phyloP scores from a whole-genome alignment of 2,329 filamentous ascomycete genomes.

The Claviceps sp. region DNA sequence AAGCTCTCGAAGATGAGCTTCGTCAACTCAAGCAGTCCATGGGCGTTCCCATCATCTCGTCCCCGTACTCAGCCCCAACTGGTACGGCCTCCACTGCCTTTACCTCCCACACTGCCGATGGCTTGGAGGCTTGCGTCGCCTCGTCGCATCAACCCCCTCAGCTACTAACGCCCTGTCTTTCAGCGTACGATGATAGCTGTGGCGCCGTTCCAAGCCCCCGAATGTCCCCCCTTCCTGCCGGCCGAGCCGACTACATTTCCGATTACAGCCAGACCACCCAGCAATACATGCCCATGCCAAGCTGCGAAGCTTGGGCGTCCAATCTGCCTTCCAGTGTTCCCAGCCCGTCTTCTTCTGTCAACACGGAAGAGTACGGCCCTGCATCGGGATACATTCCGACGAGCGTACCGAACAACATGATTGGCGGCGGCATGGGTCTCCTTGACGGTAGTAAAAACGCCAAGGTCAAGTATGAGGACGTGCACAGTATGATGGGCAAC shows the following conservation, averaged over 20 bases:
- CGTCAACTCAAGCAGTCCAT: conserved; percentile 30
- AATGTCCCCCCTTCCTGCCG: conserved; percentile 29
- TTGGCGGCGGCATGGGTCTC: conserved; percentile 12
- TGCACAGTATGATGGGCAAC: conserved; percentile 12
- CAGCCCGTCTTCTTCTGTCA: conserved; percentile 36
- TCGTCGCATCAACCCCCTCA: not conserved
- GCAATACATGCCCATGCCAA: conserved; percentile 23
- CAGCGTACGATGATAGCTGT: conserved; percentile 27
- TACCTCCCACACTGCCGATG: conserved; percentile 4
- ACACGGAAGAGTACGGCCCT: conserved; percentile 32
- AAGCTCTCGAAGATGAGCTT: conserved; percentile 40
- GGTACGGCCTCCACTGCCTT: conserved; percentile 19
- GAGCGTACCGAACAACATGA: conserved; percentile 31
- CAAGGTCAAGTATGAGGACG: conserved; percentile 28
- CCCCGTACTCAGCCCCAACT: conserved; percentile 25
- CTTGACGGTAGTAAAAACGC: conserved; percentile 20
- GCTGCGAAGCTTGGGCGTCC: conserved; percentile 33
- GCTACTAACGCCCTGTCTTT: conserved; percentile 11
- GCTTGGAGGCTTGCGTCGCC: conserved; percentile 3
- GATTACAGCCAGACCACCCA: conserved; percentile 23
- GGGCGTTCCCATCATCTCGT: conserved; percentile 27
- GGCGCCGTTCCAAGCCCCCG: conserved; percentile 30
- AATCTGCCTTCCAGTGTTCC: conserved; percentile 34
- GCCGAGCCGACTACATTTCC: conserved; percentile 28
- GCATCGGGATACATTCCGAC: conserved; percentile 31